These are phyloP conservation scores for Backusella morwellensis DNA, from an alignment of 192 early-diverging fungal genomes.

Conservation along the genomic window DNA sequence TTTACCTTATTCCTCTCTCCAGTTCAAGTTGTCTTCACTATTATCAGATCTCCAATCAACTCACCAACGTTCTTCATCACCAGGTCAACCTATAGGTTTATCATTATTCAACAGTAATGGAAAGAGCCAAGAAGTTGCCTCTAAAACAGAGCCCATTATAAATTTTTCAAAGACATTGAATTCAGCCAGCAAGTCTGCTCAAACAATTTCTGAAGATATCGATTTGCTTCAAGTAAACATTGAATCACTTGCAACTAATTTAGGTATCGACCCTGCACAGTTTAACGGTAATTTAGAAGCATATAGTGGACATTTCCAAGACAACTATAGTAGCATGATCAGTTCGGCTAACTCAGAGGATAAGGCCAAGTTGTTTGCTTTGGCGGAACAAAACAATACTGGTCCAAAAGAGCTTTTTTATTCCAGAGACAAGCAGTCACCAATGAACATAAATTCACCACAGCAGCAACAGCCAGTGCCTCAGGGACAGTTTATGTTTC, in stretches of 20 bases:
- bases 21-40: neutral
- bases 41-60: neutral
- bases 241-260: slow-evolving; percentile 17
- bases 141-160: neutral
- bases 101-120: neutral
- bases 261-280: slow-evolving; percentile 21
- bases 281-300: slow-evolving; percentile 18
- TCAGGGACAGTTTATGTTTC: neutral
- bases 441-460: neutral
- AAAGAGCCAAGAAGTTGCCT: neutral
- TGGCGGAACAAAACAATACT: neutral
- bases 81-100: neutral
- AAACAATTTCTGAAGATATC: slow-evolving; percentile 28
- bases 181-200: slow-evolving; percentile 23
- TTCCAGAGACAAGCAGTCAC: neutral
- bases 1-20: neutral
- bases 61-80: neutral
- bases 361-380: neutral
- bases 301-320: neutral
- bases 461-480: neutral
- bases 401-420: neutral
- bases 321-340: slow-evolving; percentile 12
- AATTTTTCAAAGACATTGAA: slow-evolving; percentile 16
- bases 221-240: slow-evolving; percentile 22
- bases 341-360: neutral